phyloP scores from a whole-genome alignment of 176 grass and related monocot species.

The Musa schizocarpa region DNA sequence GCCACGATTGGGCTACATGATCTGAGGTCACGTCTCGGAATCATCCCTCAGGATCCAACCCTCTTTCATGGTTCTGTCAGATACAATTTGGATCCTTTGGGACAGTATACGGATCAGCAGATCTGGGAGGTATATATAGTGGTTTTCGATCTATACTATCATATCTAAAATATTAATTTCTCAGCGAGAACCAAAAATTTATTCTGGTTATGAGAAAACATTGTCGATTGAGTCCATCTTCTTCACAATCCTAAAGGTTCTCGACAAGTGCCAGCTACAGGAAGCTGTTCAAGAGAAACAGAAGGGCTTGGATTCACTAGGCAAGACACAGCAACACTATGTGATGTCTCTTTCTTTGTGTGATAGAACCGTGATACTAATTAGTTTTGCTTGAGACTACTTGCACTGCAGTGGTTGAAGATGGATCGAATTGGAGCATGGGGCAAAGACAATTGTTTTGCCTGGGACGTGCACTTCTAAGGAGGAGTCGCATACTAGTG shows the following conservation, averaged over 20 bases:
- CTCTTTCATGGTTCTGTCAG: constrained; percentile 79
- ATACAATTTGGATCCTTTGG: constrained; percentile 77
- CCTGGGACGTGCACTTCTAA: constrained; percentile 69
- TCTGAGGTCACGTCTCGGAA: constrained; percentile 71
- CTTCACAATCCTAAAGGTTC: constrained; percentile 38
- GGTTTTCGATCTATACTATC: no score
- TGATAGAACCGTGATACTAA: not conserved
- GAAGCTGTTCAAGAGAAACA: constrained; percentile 83
- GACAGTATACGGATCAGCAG: constrained; percentile 49
- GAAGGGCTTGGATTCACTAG: constrained; percentile 62
- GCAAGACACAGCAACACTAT: constrained; percentile 20
- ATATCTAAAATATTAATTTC: not conserved
- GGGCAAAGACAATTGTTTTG: constrained; percentile 93
- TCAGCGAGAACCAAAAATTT: no score
- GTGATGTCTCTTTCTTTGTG: not conserved
- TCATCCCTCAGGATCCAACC: constrained; percentile 95
- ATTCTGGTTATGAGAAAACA: not conserved
- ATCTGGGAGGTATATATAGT: constrained; percentile 83
- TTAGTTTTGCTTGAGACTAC: not conserved
- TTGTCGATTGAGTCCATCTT: constrained; percentile 5
- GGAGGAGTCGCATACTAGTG: constrained; percentile 59
- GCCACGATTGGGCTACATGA: constrained; percentile 69
- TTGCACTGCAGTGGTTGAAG: constrained; percentile 54
- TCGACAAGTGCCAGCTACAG: constrained; percentile 84
- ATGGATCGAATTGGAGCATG: constrained; percentile 97